Conservation (phyloP, 1,284 basidiomycete species). For the Rhizopogon parksii region DNA sequence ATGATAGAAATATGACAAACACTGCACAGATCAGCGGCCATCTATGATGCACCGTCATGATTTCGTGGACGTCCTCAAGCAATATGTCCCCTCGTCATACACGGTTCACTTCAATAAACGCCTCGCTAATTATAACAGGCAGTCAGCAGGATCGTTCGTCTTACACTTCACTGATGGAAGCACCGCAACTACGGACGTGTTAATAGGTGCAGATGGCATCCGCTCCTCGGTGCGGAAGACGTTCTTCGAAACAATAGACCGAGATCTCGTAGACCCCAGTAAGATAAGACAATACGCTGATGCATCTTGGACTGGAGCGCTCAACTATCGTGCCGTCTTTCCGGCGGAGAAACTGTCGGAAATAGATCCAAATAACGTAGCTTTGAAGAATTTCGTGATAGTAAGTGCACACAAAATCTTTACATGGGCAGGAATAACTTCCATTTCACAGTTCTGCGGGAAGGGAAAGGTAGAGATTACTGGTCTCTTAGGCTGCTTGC, state of each 20-base stretch:
- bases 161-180: conserved; percentile 20
- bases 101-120: conserved; percentile 27
- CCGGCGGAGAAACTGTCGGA: conserved; percentile 12
- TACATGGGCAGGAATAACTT: conserved; percentile 2
- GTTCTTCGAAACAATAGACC: conserved; percentile 16
- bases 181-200: conserved; percentile 22
- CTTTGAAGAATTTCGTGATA: conserved; percentile 28
- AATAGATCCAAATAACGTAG: conserved; percentile 29
- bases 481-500: not conserved
- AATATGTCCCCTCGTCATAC: conserved; percentile 23
- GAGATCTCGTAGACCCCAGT: not conserved
- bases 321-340: conserved; percentile 17
- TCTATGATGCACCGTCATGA: conserved; percentile 27
- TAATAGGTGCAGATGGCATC: conserved; percentile 20
- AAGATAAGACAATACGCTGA: not conserved
- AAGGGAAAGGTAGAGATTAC: conserved; percentile 29
- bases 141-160: conserved; percentile 10
- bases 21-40: conserved; percentile 12
- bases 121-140: conserved; percentile 21
- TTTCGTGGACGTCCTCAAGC: conserved; percentile 25
- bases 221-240: conserved; percentile 3
- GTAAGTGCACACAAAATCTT: conserved; percentile 21
- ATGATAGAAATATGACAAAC: conserved; percentile 9
- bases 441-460: conserved; percentile 34
- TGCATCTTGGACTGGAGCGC: conserved; percentile 14